These are phyloP conservation scores for Phytophthora citrophthora DNA, from an alignment of 352 stramenopile genomes.

Conservation along the genomic window DNA sequence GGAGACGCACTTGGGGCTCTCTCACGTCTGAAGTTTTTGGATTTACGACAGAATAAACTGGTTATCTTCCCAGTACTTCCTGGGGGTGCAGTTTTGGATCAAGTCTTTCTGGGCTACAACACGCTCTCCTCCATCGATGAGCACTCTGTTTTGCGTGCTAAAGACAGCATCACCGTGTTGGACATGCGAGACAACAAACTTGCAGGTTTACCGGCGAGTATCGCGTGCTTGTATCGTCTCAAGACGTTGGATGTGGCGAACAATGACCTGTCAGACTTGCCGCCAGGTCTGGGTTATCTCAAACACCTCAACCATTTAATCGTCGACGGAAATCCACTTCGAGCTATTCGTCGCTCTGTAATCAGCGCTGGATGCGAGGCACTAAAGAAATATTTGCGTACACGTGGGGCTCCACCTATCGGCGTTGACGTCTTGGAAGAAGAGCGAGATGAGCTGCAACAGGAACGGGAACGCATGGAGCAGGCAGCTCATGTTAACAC, in stretches of 20 bases:
- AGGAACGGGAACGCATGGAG: conserved; percentile 31
- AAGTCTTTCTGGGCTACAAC: conserved; percentile 86
- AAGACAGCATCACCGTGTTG: conserved; percentile 76
- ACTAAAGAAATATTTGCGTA: conserved; percentile 87
- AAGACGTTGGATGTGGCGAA: conserved; percentile 87
- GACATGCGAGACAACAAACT: conserved; percentile 89
- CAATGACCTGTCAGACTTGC: conserved; percentile 81
- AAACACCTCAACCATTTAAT: conserved; percentile 81
- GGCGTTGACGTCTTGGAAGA: conserved; percentile 70
- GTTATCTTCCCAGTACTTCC: conserved; percentile 67
- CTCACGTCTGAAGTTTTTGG: conserved; percentile 63
- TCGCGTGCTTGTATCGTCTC: conserved; percentile 64
- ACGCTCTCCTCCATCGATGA: conserved; percentile 62
- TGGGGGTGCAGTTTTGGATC: conserved; percentile 61
- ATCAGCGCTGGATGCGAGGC: conserved; percentile 71
- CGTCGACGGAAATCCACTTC: conserved; percentile 78
- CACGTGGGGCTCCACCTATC: conserved; percentile 57
- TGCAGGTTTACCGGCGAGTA: conserved; percentile 47
- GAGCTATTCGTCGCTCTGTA: conserved; percentile 70
- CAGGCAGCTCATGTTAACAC: conserved; percentile 7
- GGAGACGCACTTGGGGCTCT: conserved; percentile 48
- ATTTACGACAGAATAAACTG: conserved; percentile 79
- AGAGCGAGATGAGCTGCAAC: conserved; percentile 67
- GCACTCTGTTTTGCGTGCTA: conserved; percentile 57
- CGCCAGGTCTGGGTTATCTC: conserved; percentile 78